A percentile compares a stretch with the other conserved stretches of the same genome.
These are phyloP conservation scores for Pythium oligandrum DNA, from an alignment of 352 stramenopile genomes.

Conservation along the genomic window DNA sequence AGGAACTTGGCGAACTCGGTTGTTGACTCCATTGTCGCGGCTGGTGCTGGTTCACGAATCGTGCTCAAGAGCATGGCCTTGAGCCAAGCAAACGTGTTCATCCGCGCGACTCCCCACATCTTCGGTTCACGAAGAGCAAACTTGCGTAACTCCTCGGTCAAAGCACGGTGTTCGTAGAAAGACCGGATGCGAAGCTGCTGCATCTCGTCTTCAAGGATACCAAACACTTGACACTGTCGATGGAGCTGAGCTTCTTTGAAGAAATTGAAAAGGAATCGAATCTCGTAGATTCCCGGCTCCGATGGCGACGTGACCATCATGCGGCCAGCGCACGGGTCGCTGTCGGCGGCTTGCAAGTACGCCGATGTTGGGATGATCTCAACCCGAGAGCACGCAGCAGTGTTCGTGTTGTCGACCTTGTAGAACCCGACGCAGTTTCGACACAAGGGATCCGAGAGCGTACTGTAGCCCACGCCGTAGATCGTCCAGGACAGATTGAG, in stretches of 20 bases:
- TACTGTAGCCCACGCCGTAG: slow-evolving; percentile 44
- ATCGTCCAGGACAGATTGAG: slow-evolving; percentile 55
- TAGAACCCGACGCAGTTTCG: slow-evolving; percentile 59
- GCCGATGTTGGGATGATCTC: slow-evolving; percentile 51
- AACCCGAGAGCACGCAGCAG: slow-evolving; percentile 25
- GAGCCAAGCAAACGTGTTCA: slow-evolving; percentile 48
- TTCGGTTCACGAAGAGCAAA: slow-evolving; percentile 29
- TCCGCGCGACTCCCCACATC: slow-evolving; percentile 30
- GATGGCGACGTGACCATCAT: slow-evolving; percentile 40
- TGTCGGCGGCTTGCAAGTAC: slow-evolving; percentile 34
- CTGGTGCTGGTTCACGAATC: slow-evolving; percentile 29
- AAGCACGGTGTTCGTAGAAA: slow-evolving; percentile 43
- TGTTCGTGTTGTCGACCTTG: slow-evolving; percentile 29
- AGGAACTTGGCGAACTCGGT: slow-evolving; percentile 33
- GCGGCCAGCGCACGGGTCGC: slow-evolving; percentile 30
- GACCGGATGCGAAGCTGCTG: slow-evolving; percentile 48
- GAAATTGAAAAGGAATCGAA: slow-evolving; percentile 64
- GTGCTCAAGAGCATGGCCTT: slow-evolving; percentile 47
- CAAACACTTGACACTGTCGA: slow-evolving; percentile 55
- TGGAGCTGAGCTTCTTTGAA: slow-evolving; percentile 54
- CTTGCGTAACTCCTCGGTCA: slow-evolving; percentile 40
- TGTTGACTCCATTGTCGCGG: slow-evolving; percentile 29
- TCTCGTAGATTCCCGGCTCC: slow-evolving; percentile 55
- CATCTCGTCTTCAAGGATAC: slow-evolving; percentile 56
- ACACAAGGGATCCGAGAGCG: slow-evolving; percentile 40